These are phyloP conservation scores for Aspergillus amoenus DNA, from an alignment of 2,329 filamentous ascomycete species.

Conservation along the genomic window DNA sequence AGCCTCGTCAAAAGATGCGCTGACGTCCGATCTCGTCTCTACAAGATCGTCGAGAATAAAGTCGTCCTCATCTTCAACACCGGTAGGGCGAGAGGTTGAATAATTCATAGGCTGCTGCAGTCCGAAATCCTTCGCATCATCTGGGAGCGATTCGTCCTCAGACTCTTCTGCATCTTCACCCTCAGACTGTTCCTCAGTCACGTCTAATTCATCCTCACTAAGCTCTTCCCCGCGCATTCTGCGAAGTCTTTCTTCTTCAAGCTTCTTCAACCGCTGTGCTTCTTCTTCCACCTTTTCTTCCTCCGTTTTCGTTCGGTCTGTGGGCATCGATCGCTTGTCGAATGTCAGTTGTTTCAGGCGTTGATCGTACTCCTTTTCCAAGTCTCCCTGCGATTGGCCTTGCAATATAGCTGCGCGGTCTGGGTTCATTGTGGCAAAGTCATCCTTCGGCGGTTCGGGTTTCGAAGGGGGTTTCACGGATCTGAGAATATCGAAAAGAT, in stretches of 20 bases:
- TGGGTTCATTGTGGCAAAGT: slow-evolving; percentile 58
- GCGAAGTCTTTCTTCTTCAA: slow-evolving; percentile 78
- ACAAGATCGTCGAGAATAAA: slow-evolving; percentile 87
- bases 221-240: slow-evolving; percentile 85
- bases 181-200: slow-evolving; percentile 44
- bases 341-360: slow-evolving; percentile 77
- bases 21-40: slow-evolving; percentile 68
- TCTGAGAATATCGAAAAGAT: slow-evolving; percentile 71
- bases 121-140: slow-evolving; percentile 63
- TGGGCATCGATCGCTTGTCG: slow-evolving; percentile 81
- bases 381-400: slow-evolving; percentile 62
- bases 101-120: slow-evolving; percentile 52
- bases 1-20: slow-evolving; percentile 41
- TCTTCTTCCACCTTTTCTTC: slow-evolving; percentile 81
- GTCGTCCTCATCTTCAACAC: slow-evolving; percentile 90
- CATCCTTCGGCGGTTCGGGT: slow-evolving; percentile 46
- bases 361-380: slow-evolving; percentile 85
- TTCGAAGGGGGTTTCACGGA: slow-evolving; percentile 56
- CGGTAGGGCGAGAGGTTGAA: slow-evolving; percentile 49
- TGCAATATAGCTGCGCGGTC: slow-evolving; percentile 62
- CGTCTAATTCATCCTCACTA: slow-evolving; percentile 63
- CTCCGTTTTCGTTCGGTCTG: slow-evolving; percentile 85
- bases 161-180: slow-evolving; percentile 40
- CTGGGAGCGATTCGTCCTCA: slow-evolving; percentile 49
- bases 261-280: slow-evolving; percentile 70